Conservation (phyloP, 2,329 filamentous ascomycete genomes). For the Calonectria pseudoturangicola region DNA sequence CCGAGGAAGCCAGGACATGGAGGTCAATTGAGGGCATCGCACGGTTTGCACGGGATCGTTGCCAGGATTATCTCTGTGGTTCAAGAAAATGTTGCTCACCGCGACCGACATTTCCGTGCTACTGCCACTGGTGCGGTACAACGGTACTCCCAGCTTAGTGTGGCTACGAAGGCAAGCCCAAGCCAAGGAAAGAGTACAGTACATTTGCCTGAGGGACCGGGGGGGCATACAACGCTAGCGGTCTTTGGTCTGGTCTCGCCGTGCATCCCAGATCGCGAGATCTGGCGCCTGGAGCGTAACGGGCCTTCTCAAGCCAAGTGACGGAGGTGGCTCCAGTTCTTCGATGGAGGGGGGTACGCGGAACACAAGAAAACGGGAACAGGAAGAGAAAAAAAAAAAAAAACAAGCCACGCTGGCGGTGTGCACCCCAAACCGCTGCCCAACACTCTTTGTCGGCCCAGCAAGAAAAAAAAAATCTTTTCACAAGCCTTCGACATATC, state of each 20-base stretch:
- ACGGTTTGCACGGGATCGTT: not conserved
- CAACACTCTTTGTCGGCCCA: constrained; percentile 14
- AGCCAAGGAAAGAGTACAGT: constrained; percentile 19
- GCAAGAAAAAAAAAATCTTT: constrained; percentile 31
- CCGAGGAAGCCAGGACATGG: constrained; percentile 13
- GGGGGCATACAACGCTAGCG: constrained; percentile 28
- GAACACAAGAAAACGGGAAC: not conserved
- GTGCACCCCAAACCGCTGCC: constrained; percentile 29
- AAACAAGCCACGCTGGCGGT: constrained; percentile 43
- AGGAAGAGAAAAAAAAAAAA: not conserved
- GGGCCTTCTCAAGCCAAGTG: constrained; percentile 18
- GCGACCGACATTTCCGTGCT: constrained; percentile 40
- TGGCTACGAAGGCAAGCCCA: not conserved
- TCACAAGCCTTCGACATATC: constrained; percentile 6
- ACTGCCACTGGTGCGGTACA: constrained; percentile 25
- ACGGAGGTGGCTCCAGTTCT: constrained; percentile 25
- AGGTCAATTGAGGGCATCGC: constrained; percentile 27
- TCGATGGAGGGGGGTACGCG: constrained; percentile 19
- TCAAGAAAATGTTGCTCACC: constrained; percentile 6
- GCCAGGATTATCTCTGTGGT: constrained; percentile 4
- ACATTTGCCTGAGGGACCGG: constrained; percentile 5
- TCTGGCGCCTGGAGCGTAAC: constrained; percentile 47
- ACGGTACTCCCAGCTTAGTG: constrained; percentile 7
- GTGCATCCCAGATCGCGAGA: constrained; percentile 51
- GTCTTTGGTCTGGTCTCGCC: constrained; percentile 48